Percentiles rank a stretch among this genome's conserved stretches.
phyloP scores from a whole-genome alignment of 345 rosid species.

The Gynandropsis gynandra region DNA sequence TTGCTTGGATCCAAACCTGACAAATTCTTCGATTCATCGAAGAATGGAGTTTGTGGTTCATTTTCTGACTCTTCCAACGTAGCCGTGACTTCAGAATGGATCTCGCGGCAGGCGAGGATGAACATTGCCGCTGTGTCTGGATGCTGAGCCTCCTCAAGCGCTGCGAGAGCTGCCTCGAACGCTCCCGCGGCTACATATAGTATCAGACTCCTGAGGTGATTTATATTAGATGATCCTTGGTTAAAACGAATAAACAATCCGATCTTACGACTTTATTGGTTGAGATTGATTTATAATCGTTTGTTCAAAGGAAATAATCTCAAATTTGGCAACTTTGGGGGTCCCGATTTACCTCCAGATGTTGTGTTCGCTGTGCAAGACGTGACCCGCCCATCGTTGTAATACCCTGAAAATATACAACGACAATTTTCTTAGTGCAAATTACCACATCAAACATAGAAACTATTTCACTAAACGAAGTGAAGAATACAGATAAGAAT shows the following conservation, averaged over 20 bases:
- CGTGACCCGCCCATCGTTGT: constrained; percentile 79
- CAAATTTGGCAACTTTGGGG: not conserved
- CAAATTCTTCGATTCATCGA: constrained; percentile 21
- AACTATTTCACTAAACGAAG: too few species aligned
- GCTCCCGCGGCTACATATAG: constrained; percentile 77
- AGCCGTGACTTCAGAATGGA: constrained; percentile 33
- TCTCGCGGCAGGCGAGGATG: constrained; percentile 63
- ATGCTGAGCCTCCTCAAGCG: constrained; percentile 55
- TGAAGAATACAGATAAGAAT: not conserved
- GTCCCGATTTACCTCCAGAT: constrained; percentile 88
- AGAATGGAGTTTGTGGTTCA: constrained; percentile 26
- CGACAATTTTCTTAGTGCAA: not conserved
- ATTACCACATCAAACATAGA: not conserved
- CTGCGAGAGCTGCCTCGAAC: constrained; percentile 63
- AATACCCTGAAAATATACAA: constrained; percentile 42
- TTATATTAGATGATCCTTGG: too few species aligned
- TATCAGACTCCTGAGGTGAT: constrained; percentile 53
- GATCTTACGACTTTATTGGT: too few species aligned
- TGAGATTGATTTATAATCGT: too few species aligned
- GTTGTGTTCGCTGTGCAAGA: constrained; percentile 59
- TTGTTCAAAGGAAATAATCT: too few species aligned
- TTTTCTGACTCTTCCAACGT: constrained; percentile 32
- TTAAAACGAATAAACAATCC: too few species aligned
- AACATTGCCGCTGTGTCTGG: constrained; percentile 82
- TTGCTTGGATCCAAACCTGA: constrained; percentile 50